Percentiles rank a stretch among this genome's conserved stretches.
phyloP scores from a whole-genome alignment of 108 stramenopile species.

The Seminavis robusta region DNA sequence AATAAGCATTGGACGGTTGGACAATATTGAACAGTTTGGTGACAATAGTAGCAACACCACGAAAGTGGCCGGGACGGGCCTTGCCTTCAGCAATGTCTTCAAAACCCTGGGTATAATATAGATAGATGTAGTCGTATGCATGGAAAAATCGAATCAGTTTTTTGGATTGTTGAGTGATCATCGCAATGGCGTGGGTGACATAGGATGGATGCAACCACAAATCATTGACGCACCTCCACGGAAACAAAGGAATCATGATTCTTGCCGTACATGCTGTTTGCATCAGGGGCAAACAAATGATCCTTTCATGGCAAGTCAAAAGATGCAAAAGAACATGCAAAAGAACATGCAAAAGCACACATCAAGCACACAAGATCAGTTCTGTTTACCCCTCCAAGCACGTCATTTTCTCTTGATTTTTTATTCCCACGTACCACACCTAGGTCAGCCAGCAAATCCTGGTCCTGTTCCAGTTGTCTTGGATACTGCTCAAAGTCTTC shows the following conservation, averaged over 20 bases:
- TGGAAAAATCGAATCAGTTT: not conserved
- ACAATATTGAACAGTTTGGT: conserved; percentile 97
- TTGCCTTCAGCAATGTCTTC: conserved; percentile 78
- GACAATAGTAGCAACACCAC: conserved; percentile 96
- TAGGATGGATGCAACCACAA: not conserved
- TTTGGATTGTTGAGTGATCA: not conserved
- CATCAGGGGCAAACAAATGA: conserved; percentile 71
- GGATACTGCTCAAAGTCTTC: conserved; percentile 98
- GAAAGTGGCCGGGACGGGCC: conserved; percentile 90
- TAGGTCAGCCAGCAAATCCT: conserved; percentile 45
- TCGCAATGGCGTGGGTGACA: not conserved
- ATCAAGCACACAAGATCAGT: not conserved
- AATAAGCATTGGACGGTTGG: conserved; percentile 87
- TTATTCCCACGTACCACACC: conserved; percentile 57
- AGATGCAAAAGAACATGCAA: not conserved
- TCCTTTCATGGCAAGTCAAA: conserved; percentile 31
- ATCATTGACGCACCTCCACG: conserved; percentile 35
- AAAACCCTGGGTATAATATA: conserved; percentile 44
- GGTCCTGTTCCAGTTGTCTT: conserved; percentile 82
- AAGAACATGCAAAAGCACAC: not conserved
- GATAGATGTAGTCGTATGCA: not conserved
- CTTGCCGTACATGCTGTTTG: conserved; percentile 71
- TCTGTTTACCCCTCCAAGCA: conserved; percentile 3
- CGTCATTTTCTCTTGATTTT: not conserved
- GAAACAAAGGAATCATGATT: conserved; percentile 73